phyloP scores from a whole-genome alignment of 306 rosid species.

The Benincasa hispida region DNA sequence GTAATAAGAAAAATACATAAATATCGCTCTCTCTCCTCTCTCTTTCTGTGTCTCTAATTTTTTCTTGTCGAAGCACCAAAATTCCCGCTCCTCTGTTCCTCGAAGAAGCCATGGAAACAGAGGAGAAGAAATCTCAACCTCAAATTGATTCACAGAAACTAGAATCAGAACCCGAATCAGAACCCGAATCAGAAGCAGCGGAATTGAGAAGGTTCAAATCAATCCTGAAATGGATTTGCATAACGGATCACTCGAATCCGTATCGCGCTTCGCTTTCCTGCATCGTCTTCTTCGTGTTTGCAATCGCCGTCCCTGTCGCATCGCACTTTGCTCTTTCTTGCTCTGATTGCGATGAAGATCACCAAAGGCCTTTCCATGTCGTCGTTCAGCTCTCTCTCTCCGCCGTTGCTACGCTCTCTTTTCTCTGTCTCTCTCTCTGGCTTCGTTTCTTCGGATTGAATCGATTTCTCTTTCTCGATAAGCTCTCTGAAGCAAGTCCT shows the following conservation, averaged over 20 bases:
- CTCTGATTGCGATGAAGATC: slow-evolving; percentile 50
- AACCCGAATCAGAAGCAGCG: slow-evolving; percentile 12
- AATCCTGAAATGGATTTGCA: slow-evolving; percentile 50
- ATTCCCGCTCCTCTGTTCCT: slow-evolving; percentile 7
- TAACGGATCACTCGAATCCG: slow-evolving; percentile 45
- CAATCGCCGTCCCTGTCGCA: slow-evolving; percentile 39
- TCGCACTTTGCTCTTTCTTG: slow-evolving; percentile 62
- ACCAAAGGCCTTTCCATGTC: slow-evolving; percentile 55
- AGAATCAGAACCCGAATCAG: neutral
- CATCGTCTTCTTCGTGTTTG: slow-evolving; percentile 42
- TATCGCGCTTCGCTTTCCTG: slow-evolving; percentile 43
- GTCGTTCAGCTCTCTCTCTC: slow-evolving; percentile 61
- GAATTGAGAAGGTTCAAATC: slow-evolving; percentile 35
- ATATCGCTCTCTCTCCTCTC: neutral
- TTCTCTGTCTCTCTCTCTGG: slow-evolving; percentile 45
- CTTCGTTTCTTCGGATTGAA: slow-evolving; percentile 40
- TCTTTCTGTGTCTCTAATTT: neutral
- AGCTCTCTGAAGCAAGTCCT: slow-evolving; percentile 31
- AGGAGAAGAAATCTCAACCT: slow-evolving; percentile 15
- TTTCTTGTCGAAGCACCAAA: neutral
- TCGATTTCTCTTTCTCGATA: slow-evolving; percentile 67
- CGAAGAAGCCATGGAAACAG: slow-evolving; percentile 36
- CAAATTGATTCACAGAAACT: neutral
- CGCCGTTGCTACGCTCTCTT: slow-evolving; percentile 38
- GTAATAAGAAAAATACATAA: neutral